phyloP scores from a whole-genome alignment of 108 stramenopile species.

The Cyclotella atomus region DNA sequence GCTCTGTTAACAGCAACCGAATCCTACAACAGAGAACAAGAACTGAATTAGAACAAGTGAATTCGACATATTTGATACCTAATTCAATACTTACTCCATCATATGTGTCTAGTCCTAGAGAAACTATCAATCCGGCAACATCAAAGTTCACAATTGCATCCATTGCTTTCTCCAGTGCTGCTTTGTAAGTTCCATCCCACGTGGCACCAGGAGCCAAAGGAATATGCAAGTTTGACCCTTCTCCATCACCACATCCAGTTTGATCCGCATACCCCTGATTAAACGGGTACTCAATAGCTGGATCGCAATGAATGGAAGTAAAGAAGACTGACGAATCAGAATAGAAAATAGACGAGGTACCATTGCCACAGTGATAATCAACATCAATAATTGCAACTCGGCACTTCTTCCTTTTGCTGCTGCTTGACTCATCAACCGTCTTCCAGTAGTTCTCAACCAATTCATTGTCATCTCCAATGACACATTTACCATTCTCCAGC shows the following conservation, averaged over 20 bases:
- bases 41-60: not conserved
- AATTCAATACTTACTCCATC: conserved; percentile 28
- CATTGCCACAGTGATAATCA: conserved; percentile 85
- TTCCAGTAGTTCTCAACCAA: conserved; percentile 13
- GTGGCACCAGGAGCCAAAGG: conserved; percentile 68
- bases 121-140: conserved; percentile 63
- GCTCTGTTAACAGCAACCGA: conserved; percentile 67
- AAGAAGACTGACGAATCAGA: conserved; percentile 66
- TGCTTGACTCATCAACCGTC: conserved; percentile 9
- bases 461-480: not conserved
- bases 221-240: conserved; percentile 63
- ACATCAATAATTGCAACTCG: conserved; percentile 55
- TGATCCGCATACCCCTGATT: conserved; percentile 82
- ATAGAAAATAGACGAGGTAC: conserved; percentile 81
- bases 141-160: conserved; percentile 51
- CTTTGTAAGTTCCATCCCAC: conserved; percentile 63
- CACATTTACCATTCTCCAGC: conserved; percentile 20
- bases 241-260: conserved; percentile 57
- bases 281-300: conserved; percentile 84
- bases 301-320: conserved; percentile 80
- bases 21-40: conserved; percentile 40
- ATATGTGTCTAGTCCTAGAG: conserved; percentile 81
- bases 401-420: conserved; percentile 51
- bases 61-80: not conserved
- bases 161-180: conserved; percentile 59